Evolutionary conservation across 2,329 filamentous ascomycete genomes (phyloP).

Genomic region (Phialophora tarda): DNA sequence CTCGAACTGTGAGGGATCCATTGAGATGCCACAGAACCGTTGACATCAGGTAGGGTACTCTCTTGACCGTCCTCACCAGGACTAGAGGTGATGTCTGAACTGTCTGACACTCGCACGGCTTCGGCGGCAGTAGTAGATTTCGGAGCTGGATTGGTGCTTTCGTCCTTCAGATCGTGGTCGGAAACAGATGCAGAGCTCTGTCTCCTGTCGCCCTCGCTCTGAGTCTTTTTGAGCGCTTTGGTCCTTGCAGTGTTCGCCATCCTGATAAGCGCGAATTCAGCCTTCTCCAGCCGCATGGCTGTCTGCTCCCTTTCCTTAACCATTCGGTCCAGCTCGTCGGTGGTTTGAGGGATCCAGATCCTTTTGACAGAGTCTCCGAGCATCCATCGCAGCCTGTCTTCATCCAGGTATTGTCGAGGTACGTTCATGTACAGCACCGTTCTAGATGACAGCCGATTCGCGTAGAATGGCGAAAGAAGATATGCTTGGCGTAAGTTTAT

Average conservation of each 20-base stretch:
- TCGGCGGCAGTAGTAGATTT: constrained; percentile 67
- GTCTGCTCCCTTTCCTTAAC: constrained; percentile 80
- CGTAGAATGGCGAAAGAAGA: constrained; percentile 80
- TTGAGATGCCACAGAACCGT: constrained; percentile 46
- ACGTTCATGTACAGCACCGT: constrained; percentile 89
- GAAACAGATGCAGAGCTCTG: constrained; percentile 68
- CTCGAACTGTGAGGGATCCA: constrained; percentile 44
- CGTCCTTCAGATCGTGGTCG: constrained; percentile 60
- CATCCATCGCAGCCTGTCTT: constrained; percentile 73
- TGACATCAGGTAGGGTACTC: constrained; percentile 40
- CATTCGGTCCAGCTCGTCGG: constrained; percentile 74
- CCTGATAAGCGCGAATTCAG: constrained; percentile 83
- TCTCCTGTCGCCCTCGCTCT: constrained; percentile 55
- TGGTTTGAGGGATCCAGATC: constrained; percentile 82
- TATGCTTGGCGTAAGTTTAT: constrained; percentile 91
- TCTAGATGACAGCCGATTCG: constrained; percentile 82
- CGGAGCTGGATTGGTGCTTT: constrained; percentile 54
- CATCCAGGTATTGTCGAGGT: constrained; percentile 75
- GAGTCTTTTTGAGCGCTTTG: constrained; percentile 57
- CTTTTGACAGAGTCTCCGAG: constrained; percentile 81
- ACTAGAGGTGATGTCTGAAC: constrained; percentile 4
- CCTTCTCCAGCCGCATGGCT: constrained; percentile 77
- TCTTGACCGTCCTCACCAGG: constrained; percentile 4
- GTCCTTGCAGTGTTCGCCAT: constrained; percentile 72
- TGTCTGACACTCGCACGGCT: constrained; percentile 3